Evolutionary conservation across 1,139 yeast genomes (phyloP), one percentile per base, ranked within the genome.

Genomic region (Candida pseudoviswanathii): DNA sequence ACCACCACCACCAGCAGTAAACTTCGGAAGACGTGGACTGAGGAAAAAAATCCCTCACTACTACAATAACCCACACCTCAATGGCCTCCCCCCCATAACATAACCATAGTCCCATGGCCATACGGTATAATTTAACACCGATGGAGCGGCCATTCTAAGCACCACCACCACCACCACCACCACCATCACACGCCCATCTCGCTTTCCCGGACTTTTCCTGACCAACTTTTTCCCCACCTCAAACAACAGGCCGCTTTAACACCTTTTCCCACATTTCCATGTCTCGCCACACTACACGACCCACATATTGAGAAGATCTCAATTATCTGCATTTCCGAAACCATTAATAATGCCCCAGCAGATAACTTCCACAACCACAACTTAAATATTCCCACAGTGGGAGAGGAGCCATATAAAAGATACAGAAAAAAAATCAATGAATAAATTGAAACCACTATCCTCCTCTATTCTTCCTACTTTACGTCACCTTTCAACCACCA

Each of bases 31-130:
- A 38, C 5, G 11, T 11, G 41, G 41, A n/a, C 11, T 26, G 10
- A 10, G 11, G n/a, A 38, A 38, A n/a, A 38, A 38, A 38, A 38
- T 38, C 41, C 41, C 41, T 38, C 41, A 38, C 8, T 16, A 16
- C 16, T 16, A 16, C 16, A 16, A 16, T 16, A 16, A 16, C 16
- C 16, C 16, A 16, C 16, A 16, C 16, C 11, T 10, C 34, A 32
- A 32, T 32, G 34, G 34, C 16, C 16, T 16, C 16, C 16, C 16
- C 16, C 16, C 16, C 16, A 16, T 16, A 16, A 16, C 16, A 16
- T 16, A 16, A 16, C 16, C 16, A 16, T 32, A n/a, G 16, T 32
- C 11, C 11, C 34, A 32, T 32, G 10, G 10, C n/a, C 34, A 32
- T 4, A 3, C 25, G 9, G 10, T 34, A 34, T 34, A 34, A 34